Evolutionary conservation across 495 filamentous ascomycete genomes (phyloP).

Genomic region (Astrothelium subdiscretum): DNA sequence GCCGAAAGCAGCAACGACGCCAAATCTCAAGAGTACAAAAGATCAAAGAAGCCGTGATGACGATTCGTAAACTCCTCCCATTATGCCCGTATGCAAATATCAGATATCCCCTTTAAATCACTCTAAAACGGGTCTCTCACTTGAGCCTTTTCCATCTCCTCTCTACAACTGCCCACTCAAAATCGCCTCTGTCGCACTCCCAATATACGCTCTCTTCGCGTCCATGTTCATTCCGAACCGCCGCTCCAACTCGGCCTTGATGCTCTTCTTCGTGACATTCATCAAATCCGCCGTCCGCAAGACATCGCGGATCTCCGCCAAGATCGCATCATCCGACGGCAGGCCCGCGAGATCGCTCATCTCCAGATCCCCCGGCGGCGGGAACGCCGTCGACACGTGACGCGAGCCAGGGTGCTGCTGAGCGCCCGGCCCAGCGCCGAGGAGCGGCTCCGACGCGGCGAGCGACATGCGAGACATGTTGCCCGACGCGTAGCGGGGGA

Average conservation of each 20-base stretch:
- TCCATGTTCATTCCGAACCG: conserved; percentile 77
- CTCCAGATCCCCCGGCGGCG: conserved; percentile 40
- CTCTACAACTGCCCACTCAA: conserved; percentile 55
- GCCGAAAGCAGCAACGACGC: neutral
- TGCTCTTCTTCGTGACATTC: conserved; percentile 95
- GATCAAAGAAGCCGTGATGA: neutral
- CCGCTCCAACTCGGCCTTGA: conserved; percentile 85
- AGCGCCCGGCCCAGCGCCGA: neutral
- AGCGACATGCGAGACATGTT: conserved; percentile 63
- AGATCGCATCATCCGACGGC: conserved; percentile 77
- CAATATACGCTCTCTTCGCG: conserved; percentile 77
- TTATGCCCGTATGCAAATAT: neutral
- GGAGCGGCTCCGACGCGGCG: conserved; percentile 52
- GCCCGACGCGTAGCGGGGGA: conserved; percentile 33
- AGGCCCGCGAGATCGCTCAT: conserved; percentile 59
- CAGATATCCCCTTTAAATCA: too few species aligned
- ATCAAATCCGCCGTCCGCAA: conserved; percentile 86
- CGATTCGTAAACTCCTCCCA: neutral
- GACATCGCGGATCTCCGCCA: conserved; percentile 91
- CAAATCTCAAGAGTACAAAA: neutral
- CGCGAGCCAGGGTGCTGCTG: neutral
- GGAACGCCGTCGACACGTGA: conserved; percentile 22
- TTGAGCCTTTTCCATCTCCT: too few species aligned
- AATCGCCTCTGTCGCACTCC: conserved; percentile 59
- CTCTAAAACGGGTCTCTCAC: too few species aligned